Percentiles rank a stretch among this genome's conserved stretches.
Conservation (phyloP, 805 yeast genomes). For the Ogataea paradorogensis region DNA sequence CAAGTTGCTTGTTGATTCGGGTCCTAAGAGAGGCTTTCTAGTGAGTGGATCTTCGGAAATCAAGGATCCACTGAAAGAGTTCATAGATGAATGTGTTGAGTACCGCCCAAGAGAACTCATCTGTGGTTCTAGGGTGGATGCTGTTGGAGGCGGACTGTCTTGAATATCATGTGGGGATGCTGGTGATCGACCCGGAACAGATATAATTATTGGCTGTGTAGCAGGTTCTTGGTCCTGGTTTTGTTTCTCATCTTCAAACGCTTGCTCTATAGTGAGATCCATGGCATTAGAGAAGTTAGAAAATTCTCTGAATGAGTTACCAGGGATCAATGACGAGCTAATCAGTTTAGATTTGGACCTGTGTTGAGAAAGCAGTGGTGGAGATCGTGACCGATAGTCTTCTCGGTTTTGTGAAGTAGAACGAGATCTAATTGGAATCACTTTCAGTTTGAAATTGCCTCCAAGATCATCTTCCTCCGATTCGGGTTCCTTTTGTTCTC, state of each 20-base stretch:
- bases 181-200: background rate
- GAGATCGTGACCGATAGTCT: constrained; percentile 20
- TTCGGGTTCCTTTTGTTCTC: constrained; percentile 6
- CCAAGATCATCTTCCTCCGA: constrained; percentile 25
- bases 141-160: background rate
- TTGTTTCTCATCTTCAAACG: constrained; percentile 10
- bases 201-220: background rate
- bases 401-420: constrained; percentile 21
- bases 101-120: constrained; percentile 8
- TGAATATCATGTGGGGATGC: background rate
- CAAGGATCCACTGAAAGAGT: constrained; percentile 17
- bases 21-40: constrained; percentile 17
- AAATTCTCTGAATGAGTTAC: constrained; percentile 12
- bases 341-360: constrained; percentile 21
- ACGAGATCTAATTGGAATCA: constrained; percentile 29
- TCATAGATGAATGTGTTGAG: constrained; percentile 20
- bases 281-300: constrained; percentile 21
- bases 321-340: constrained; percentile 24
- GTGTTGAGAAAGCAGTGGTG: constrained; percentile 20
- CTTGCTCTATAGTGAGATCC: constrained; percentile 24
- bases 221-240: constrained; percentile 5
- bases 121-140: background rate
- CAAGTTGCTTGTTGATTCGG: constrained; percentile 16
- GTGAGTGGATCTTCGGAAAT: constrained; percentile 20
- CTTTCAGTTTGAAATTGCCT: constrained; percentile 27